Evolutionary conservation across 805 yeast genomes (phyloP).

Genomic region (Saturnispora sanitii): DNA sequence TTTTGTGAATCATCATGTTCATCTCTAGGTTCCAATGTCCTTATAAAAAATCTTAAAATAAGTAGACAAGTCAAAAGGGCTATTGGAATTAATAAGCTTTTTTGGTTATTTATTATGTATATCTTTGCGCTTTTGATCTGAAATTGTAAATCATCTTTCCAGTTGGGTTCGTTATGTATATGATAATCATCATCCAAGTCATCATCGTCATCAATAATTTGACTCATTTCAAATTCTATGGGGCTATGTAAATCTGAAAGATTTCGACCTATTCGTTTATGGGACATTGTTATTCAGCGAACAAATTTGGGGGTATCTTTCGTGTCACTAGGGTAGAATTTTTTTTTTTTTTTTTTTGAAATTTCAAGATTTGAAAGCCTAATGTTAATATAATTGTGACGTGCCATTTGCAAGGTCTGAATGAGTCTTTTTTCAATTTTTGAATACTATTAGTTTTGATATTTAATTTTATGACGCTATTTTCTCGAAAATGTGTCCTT

Average conservation of each 20-base stretch:
- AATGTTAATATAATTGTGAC: too few species aligned
- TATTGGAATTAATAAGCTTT: background rate
- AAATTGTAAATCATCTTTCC: conserved; percentile 6
- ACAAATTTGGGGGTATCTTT: background rate
- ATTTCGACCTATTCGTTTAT: background rate
- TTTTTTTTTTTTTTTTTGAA: too few species aligned
- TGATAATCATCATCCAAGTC: background rate
- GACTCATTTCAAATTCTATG: background rate
- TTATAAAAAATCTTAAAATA: background rate
- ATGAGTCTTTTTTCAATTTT: too few species aligned
- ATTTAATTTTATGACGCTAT: too few species aligned
- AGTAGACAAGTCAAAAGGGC: background rate
- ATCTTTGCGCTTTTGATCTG: background rate
- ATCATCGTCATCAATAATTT: conserved; percentile 2
- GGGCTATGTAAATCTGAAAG: background rate
- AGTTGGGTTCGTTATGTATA: background rate
- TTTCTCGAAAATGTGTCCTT: too few species aligned
- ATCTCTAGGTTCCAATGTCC: background rate
- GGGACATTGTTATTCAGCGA: background rate
- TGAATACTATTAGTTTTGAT: too few species aligned
- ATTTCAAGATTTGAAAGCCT: too few species aligned
- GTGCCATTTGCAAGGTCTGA: too few species aligned
- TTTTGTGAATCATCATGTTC: conserved; percentile 1
- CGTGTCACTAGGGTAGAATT: too few species aligned
- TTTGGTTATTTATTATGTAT: background rate